Percentiles rank a stretch among this genome's conserved stretches.
phyloP scores from a whole-genome alignment of 169 alveolate genomes.

The Cystoisospora suis region DNA sequence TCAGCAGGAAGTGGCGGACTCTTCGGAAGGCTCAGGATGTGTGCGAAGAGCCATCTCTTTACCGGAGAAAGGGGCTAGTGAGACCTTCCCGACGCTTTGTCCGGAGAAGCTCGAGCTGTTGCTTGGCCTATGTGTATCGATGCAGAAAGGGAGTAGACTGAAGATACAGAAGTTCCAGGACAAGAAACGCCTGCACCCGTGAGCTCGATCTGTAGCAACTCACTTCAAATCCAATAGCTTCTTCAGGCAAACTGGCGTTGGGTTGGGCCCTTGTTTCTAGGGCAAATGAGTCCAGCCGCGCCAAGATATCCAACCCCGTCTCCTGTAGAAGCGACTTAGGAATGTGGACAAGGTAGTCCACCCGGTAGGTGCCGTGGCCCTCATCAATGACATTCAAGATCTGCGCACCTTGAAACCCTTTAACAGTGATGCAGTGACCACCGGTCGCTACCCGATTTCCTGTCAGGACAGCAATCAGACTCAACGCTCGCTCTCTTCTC shows the following conservation, averaged over 20 bases:
- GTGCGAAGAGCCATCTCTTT: too few relatives aligned
- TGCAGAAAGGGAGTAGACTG: too few relatives aligned
- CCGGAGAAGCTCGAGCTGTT: too few relatives aligned
- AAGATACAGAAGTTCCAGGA: too few relatives aligned
- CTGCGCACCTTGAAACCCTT: conserved; percentile 62
- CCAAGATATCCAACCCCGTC: background rate
- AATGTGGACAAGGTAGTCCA: conserved; percentile 65
- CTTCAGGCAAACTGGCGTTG: background rate
- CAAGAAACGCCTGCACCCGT: too few relatives aligned
- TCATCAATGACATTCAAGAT: conserved; percentile 66
- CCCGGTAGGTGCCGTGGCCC: conserved; percentile 66
- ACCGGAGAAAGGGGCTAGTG: too few relatives aligned
- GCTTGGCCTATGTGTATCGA: too few relatives aligned
- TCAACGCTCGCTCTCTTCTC: too few relatives aligned
- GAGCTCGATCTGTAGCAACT: too few relatives aligned
- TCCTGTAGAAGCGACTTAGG: conserved; percentile 27
- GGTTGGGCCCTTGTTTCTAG: background rate
- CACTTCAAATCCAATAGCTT: background rate
- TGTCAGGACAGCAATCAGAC: background rate
- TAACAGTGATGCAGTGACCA: conserved; percentile 67
- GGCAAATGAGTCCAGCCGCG: background rate
- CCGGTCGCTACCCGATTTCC: conserved; percentile 71
- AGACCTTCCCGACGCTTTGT: too few relatives aligned
- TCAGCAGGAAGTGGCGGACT: too few relatives aligned
- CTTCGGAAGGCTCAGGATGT: too few relatives aligned